Conservation (phyloP, 2,329 filamentous ascomycete genomes). For the Phialocephala sp. region DNA sequence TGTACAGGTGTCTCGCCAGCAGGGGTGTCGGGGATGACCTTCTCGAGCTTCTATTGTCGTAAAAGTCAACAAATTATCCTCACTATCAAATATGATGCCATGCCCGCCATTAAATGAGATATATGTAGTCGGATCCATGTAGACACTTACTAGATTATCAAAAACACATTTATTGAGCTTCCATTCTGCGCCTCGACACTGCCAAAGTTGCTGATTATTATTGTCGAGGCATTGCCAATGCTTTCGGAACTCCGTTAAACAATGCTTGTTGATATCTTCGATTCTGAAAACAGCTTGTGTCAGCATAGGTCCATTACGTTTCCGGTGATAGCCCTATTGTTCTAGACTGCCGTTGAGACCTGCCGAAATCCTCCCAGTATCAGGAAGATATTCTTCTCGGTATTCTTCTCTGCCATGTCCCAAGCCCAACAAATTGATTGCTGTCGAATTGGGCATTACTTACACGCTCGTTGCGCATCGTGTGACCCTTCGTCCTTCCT, state of each 20-base stretch:
- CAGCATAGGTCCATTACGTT: background rate
- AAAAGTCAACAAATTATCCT: background rate
- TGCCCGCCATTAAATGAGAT: background rate
- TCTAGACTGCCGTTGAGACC: no score
- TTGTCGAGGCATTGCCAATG: conserved; percentile 97
- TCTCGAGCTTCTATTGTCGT: conserved; percentile 72
- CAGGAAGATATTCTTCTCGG: background rate
- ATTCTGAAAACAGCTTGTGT: conserved; percentile 61
- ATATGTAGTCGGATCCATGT: background rate
- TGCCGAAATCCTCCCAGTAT: no score
- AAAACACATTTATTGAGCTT: conserved; percentile 94
- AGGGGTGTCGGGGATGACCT: conserved; percentile 77
- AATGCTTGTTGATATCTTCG: conserved; percentile 95
- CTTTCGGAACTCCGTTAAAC: conserved; percentile 85
- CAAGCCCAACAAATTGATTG: background rate
- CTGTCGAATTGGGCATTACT: conserved; percentile 49
- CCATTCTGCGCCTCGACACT: conserved; percentile 88
- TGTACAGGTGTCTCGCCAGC: conserved; percentile 75
- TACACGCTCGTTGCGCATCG: conserved; percentile 97
- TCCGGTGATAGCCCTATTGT: background rate
- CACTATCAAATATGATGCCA: conserved; percentile 9
- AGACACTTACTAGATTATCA: conserved; percentile 80
- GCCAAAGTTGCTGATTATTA: conserved; percentile 97
- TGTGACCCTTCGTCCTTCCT: conserved; percentile 95
- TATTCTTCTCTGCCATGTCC: background rate